These are phyloP conservation scores for Chrysosphaeria jannelii DNA, from an alignment of 2,329 filamentous ascomycete species.

Conservation along the genomic window DNA sequence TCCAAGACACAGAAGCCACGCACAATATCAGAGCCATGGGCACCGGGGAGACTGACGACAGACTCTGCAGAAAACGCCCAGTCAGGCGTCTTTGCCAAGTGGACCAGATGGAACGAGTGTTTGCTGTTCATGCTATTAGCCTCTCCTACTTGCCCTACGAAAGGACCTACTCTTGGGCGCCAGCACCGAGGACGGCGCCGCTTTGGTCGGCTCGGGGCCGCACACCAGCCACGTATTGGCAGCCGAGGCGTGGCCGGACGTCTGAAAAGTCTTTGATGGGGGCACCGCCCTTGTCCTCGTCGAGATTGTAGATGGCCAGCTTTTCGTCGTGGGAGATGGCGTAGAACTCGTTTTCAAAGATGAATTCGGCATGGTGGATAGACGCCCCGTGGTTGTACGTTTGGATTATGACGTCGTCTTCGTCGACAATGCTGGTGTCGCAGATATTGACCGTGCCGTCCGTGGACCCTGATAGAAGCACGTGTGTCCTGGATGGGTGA, in stretches of 20 bases:
- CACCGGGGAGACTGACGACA: conserved; percentile 27
- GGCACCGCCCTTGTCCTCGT: conserved; percentile 31
- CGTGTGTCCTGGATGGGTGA: conserved; percentile 25
- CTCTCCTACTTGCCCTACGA: not conserved
- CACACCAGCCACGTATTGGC: conserved; percentile 46
- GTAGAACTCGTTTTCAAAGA: conserved; percentile 32
- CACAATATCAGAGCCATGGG: conserved; percentile 32
- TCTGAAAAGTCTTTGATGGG: conserved; percentile 33
- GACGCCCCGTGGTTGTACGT: conserved; percentile 52
- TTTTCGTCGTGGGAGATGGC: conserved; percentile 54
- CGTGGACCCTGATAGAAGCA: conserved; percentile 48
- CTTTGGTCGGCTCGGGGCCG: conserved; percentile 23
- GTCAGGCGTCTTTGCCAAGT: conserved; percentile 17
- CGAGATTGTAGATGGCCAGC: conserved; percentile 40
- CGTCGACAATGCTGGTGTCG: conserved; percentile 36
- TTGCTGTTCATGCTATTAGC: conserved; percentile 12
- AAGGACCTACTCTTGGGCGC: conserved; percentile 31
- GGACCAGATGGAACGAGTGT: conserved; percentile 27
- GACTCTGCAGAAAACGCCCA: conserved; percentile 25
- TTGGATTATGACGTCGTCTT: conserved; percentile 50
- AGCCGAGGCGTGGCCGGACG: conserved; percentile 29
- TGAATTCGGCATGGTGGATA: conserved; percentile 44
- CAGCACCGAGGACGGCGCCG: conserved; percentile 30
- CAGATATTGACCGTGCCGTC: conserved; percentile 55
- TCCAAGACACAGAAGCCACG: conserved; percentile 33